Evolutionary conservation across 768 basidiomycete genomes (phyloP), one percentile per base, ranked within the genome.

Genomic region (Hypholoma fasciculare): DNA sequence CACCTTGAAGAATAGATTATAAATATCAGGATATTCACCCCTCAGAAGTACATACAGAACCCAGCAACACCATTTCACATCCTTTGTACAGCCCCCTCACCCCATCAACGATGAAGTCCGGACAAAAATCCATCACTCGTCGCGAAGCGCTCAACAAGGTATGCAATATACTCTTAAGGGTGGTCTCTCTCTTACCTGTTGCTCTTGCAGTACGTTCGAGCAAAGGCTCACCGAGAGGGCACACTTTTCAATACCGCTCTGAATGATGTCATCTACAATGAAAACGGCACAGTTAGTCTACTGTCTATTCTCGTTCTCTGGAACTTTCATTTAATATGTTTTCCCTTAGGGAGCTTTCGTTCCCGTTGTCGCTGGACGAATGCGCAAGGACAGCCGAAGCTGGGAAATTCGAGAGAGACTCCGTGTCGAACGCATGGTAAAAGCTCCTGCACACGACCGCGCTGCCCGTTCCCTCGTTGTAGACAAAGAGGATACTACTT

Each of bases 211-310:
- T 58, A 55, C 26, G 54, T 63, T 16, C 57, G 64, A 55, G 62
- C 64, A 13, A 61, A 63, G 37, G 61, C 66, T 49, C 64, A 65
- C 54, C 49, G 51, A 38, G 66, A 67, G 40, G 64, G 64, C 3
- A 67, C 51, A 17, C 23, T 47, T 20, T 67, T 67, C 56, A 56
- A 40, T 49, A 23, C 12, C 14, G 52, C 61, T 5, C 23, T 62
- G 5, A 26, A 59, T 14, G 49, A 48, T 20, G 52, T 52, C 20
- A 52, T 43, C 19, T 2, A 12, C 27, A 58, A 42, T 49, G 55
- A 62, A 36, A 60, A 50, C 27, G 55, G 55, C 16, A 57, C 56
- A 43, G 57, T 61, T 42, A 14, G n/a, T 27, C 16, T 38, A 7
- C 12, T 52, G 12, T 3, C 9, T 34, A 3, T 8, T 26, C 14